Base-by-base conservation (phyloP, 2,329 filamentous ascomycete genomes). In the Graphilbum sp. region DNA sequence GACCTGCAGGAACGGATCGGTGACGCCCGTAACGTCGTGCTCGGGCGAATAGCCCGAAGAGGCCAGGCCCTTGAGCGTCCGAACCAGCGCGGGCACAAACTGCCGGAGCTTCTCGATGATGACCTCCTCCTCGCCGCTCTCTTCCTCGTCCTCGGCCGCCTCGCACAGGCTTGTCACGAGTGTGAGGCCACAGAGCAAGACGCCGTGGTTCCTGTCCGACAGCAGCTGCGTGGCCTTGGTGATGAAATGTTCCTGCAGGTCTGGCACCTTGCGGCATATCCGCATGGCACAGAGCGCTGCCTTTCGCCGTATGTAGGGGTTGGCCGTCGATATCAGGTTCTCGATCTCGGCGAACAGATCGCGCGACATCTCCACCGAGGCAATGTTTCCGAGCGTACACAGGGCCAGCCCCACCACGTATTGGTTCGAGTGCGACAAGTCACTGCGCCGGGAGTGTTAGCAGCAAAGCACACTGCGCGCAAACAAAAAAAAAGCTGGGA, bases 281-380 rank as follows among this genome's bases (percentile, higher is more conserved):
- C 87, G 75, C 90, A 98, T 98, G 36, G 90, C 90, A 60, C 90
- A 98, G n/a, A 98, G 70, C 4, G 90, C 90, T 16, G 90, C 90
- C 65, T 98, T 98, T 49, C 90, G 75, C 50, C 90, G 75, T 54
- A 98, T 95, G 56, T 98, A 98, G n/a, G 90, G 90, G 57, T 98
- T 98, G 38, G 86, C 79, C 35, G 87, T 95, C 32, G 86, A 81
- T 46, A 98, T 66, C 35, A 96, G 75, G 43, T 72, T 83, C 59
- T 98, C 92, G 56, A 98, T 83, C 67, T 98, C 88, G 48, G 86
- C 75, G 58, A 98, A 98, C 17, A 98, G 66, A 60, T 98, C 90
- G 66, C 90, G 73, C 16, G 90, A 93, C 90, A 98, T 98, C 58
- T 98, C 90, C 52, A 96, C 70, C 1, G 88, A 95, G 42, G 92